A percentile compares a stretch with the other conserved stretches of the same genome.
Evolutionary conservation across 257 asterid species (phyloP).

Genomic region (Gentiana dahurica): DNA sequence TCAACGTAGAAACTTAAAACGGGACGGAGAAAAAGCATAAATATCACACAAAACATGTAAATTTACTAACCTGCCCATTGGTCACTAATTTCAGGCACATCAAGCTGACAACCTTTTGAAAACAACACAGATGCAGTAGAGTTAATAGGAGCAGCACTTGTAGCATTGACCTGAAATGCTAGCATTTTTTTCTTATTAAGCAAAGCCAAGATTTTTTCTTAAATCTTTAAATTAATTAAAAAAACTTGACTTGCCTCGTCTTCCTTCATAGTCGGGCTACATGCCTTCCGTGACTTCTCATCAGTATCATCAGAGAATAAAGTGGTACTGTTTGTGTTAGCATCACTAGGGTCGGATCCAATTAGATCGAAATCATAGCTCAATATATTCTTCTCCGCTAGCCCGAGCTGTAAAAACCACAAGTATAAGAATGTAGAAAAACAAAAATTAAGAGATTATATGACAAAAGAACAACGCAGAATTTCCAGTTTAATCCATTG

Average conservation of each 20-base stretch:
- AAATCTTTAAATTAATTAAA: too few relatives aligned
- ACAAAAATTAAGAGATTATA: not conserved
- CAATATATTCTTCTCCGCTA: slow-evolving; percentile 87
- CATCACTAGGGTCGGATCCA: slow-evolving; percentile 88
- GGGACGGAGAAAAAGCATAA: too few relatives aligned
- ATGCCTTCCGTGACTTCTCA: slow-evolving; percentile 49
- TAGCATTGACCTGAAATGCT: slow-evolving; percentile 37
- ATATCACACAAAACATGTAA: not conserved
- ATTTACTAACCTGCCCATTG: slow-evolving; percentile 44
- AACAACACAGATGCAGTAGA: slow-evolving; percentile 20
- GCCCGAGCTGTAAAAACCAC: slow-evolving; percentile 72
- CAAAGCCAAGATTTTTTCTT: too few relatives aligned
- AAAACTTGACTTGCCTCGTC: slow-evolving; percentile 40
- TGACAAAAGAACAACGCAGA: too few relatives aligned
- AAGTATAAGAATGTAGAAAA: slow-evolving; percentile 8
- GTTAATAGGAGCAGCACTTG: slow-evolving; percentile 33
- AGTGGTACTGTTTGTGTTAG: slow-evolving; percentile 90
- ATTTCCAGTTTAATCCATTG: too few relatives aligned
- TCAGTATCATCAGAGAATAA: slow-evolving; percentile 94
- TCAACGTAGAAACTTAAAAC: too few relatives aligned
- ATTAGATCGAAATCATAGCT: slow-evolving; percentile 76
- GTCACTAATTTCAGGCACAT: slow-evolving; percentile 43
- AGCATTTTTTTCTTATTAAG: not conserved
- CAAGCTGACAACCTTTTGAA: slow-evolving; percentile 31
- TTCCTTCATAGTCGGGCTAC: slow-evolving; percentile 49